Evolutionary conservation across 2,329 filamentous ascomycete species (phyloP), one percentile per base, ranked within the genome.

Genomic region (Aspergillus ruber): DNA sequence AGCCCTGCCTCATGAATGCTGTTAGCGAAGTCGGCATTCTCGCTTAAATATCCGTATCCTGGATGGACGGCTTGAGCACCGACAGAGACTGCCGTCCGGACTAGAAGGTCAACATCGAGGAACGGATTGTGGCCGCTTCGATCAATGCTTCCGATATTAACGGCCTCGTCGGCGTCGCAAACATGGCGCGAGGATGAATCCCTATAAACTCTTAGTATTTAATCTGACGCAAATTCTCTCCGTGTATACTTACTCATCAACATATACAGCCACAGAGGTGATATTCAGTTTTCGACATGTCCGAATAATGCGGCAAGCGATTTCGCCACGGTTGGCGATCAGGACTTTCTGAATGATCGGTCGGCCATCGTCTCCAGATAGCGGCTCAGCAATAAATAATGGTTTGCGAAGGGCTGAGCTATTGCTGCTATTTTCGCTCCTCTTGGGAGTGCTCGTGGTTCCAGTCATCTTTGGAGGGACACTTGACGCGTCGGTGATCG

Each of bases 31-130:
- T 56, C 50, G 10, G 60, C 55, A 45, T 68, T 66, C 45, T 70
- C 67, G 25, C 57, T 60, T 10, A 69, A 53, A 46, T 59, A 68
- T 27, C 66, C 65, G 52, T 68, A 69, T 7, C 66, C 66, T 1
- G 66, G 66, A 43, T 61, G 57, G 4, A 68, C 51, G 3, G 65
- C 62, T 18, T 68, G 54, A 1, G 56, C 60, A 3, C 51, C 46
- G 1, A 43, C 49, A 17, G 51, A 49, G 18, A 50, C 27, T 3
- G 63, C 65, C 12, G 57, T 54, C 8, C 55, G 48, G 6, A 67
- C 50, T 3, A 69, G 54, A 3, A 58, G 48, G 2, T 60, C 50
- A 17, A 62, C 55, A 42, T 68, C 56, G n/a, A 66, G 54, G 43
- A 65, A 67, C 4, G 56, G 58, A 33, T 59, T 61, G 3, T 47